Base-by-base conservation (phyloP, 345 rosid genomes). In the Moricandia arvensis region DNA sequence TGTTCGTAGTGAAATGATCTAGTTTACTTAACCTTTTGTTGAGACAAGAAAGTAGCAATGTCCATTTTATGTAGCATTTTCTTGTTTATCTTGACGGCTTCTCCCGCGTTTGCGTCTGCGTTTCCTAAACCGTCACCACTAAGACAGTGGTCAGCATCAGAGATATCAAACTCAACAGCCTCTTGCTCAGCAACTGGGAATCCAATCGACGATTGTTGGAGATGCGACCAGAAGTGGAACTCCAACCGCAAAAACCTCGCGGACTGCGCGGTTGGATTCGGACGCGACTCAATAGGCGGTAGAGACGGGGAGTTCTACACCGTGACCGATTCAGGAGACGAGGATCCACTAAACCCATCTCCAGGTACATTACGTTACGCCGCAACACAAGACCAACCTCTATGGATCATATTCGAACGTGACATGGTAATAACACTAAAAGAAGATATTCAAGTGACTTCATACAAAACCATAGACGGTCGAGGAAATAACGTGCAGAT, bases 201-300 rank as follows among this genome's bases (percentile, higher is more conserved):
- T 21, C 91, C 87, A 11, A 83, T 85, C 21, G 94, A 89, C 34
- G 89, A 86, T 17, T 89, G 94, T 26, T 89, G 90, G 94, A 78
- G 90, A 53, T 89, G 91, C 74, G 87, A 86, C 73, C 68, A 82
- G 4, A 59, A 79, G 2, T 89, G 91, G 94, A 86, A 83, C 5
- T 31, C 68, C 43, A 87, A 87, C 82, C 84, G 94, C 63, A 83
- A 73, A 49, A 43, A 13, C 74, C 80, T 89, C 7, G 90, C 90
- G 1, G 86, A 86, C 59, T 89, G 91, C 9, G 90, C 81, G 12
- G 81, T 86, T 62, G 94, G 94, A 63, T 89, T 89, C 5, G 90
- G 94, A n/a, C 85, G 86, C 49, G 76, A 87, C 53, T 83, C 94
- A 0, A 69, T 75, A 8, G 94, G 94, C 3, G 94, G 94, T 12